These are phyloP conservation scores for Rhizopogon salebrosus DNA, from an alignment of 768 basidiomycete genomes.

Conservation along the genomic window DNA sequence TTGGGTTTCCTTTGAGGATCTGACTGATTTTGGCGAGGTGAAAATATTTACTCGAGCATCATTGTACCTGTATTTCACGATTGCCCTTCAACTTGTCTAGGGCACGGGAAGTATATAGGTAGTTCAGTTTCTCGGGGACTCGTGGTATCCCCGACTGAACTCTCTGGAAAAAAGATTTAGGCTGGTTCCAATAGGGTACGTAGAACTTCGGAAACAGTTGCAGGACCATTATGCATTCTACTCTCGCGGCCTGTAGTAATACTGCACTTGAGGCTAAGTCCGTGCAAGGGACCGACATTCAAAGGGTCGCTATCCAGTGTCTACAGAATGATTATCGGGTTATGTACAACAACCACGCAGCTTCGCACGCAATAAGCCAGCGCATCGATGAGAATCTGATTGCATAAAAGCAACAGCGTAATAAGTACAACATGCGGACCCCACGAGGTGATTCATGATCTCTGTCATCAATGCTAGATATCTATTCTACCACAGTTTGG, in stretches of 20 bases:
- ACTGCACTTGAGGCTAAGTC: not conserved
- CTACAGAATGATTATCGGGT: not conserved
- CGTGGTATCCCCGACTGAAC: not conserved
- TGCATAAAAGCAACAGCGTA: not conserved
- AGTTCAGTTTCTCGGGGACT: not conserved
- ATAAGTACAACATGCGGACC: not conserved
- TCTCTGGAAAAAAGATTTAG: not conserved
- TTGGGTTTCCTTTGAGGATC: not conserved
- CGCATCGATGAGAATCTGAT: slow-evolving; percentile 1
- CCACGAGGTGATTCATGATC: not conserved
- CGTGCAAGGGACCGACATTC: not conserved
- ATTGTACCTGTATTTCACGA: not conserved
- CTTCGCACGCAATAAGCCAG: not conserved
- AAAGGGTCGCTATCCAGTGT: not conserved
- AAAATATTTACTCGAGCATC: not conserved
- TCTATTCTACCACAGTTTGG: not conserved
- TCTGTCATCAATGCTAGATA: not conserved
- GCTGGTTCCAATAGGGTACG: no score
- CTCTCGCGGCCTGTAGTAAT: not conserved
- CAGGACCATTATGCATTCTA: no score
- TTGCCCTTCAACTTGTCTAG: not conserved
- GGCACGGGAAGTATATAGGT: not conserved
- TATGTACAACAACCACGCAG: not conserved
- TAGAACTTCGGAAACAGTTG: no score
- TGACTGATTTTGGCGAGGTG: not conserved